Evolutionary conservation across 345 rosid genomes (phyloP).

Genomic region (Geranium rotundifolium): DNA sequence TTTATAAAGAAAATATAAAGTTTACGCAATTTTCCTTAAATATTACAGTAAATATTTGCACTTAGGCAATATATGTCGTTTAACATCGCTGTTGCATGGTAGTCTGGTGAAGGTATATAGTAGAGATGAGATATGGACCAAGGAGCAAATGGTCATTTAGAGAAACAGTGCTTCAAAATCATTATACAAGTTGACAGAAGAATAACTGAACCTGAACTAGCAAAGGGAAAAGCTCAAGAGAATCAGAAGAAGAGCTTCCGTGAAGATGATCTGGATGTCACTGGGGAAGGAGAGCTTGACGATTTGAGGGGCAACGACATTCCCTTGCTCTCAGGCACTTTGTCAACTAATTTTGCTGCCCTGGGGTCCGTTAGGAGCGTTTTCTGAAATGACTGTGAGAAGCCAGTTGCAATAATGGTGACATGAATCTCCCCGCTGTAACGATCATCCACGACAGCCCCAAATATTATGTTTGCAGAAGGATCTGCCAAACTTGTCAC

Average conservation of each 20-base stretch:
- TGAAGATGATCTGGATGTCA: slow-evolving; percentile 40
- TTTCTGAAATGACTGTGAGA: slow-evolving; percentile 91
- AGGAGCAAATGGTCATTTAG: no score
- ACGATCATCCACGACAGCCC: slow-evolving; percentile 95
- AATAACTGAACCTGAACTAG: slow-evolving; percentile 2
- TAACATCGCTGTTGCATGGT: neutral
- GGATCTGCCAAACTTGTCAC: slow-evolving; percentile 97
- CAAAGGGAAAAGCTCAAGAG: neutral
- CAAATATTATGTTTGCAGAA: slow-evolving; percentile 96
- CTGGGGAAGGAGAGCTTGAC: slow-evolving; percentile 33
- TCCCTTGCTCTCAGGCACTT: slow-evolving; percentile 34
- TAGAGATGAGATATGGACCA: no score
- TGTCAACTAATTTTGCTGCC: slow-evolving; percentile 52
- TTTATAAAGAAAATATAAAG: no score
- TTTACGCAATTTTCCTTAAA: no score
- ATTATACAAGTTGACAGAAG: slow-evolving; percentile 20
- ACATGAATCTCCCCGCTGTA: slow-evolving; percentile 93
- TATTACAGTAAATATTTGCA: no score
- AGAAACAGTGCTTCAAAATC: slow-evolving; percentile 14
- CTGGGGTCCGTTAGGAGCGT: slow-evolving; percentile 64
- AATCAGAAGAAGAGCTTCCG: slow-evolving; percentile 71
- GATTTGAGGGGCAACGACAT: slow-evolving; percentile 36
- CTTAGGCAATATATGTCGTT: neutral
- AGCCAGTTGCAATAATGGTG: slow-evolving; percentile 90
- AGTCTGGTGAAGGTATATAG: neutral